Base-by-base conservation (phyloP, 352 stramenopile species). In the Phytophthora hybrid region DNA sequence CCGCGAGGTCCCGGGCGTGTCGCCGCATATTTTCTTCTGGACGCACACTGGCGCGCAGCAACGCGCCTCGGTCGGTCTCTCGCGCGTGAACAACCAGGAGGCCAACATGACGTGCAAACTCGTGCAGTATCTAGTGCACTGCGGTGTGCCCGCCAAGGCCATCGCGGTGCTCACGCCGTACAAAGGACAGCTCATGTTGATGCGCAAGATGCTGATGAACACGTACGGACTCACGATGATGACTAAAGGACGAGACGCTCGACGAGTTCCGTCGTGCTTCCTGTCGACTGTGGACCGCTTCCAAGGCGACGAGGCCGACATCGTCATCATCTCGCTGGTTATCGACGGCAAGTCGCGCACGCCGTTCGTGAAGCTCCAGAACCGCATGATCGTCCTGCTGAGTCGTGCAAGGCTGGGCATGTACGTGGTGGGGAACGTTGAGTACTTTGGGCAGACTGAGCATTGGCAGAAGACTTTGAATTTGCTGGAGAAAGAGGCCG, bases 121-220 rank as follows among this genome's bases (percentile, higher is more conserved):
- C 13, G 82, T 90, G 5, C 78, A 91, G 65, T 97, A 94, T 63
- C 59, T 97, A 14, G 81, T 93, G 4, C 73, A 84, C 18, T 97
- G 91, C 69, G 89, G 90, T 44, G 88, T 97, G 0, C 79, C 81
- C 3, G 68, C 79, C 21, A 78, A 79, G 46, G 95, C 80, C 0
- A 96, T 97, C 47, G 90, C 89, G 5, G 90, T 97, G 37, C 73
- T 97, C n/a, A 97, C 92, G 21, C 92, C 90, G 7, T 97, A 97
- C 78, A 97, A 97, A 62, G 92, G 90, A 0, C 92, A 97, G 63
- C 62, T 97, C 3, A 93, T 97, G 88, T 61, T 93, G 7, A 92
- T 97, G 60, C 76, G 90, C 14, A 91, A 94, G 19, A 77, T 87
- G 21, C 31, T 97, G 2, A 89, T 95, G 77, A 63, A 49, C 32